A percentile compares a stretch with the other conserved stretches of the same genome.
These are phyloP conservation scores for Fusarium haematococcum DNA, from an alignment of 2,329 filamentous ascomycete genomes.

Conservation along the genomic window DNA sequence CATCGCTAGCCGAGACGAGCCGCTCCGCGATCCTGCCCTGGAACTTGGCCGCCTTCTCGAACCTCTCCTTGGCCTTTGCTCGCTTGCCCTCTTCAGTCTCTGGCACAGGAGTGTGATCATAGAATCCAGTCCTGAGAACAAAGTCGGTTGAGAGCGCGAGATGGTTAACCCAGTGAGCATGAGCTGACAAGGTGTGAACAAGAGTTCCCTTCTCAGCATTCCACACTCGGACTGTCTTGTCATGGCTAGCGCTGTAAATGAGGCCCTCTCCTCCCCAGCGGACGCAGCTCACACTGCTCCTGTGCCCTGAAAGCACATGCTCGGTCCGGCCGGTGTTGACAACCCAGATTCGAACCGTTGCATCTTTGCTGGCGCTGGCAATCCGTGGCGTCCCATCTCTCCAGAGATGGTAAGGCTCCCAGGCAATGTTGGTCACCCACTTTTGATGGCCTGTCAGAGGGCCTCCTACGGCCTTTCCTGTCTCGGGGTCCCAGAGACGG, in stretches of 20 bases:
- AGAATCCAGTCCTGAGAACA: slow-evolving; percentile 85
- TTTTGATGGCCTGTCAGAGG: slow-evolving; percentile 86
- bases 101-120: slow-evolving; percentile 82
- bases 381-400: slow-evolving; percentile 78
- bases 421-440: slow-evolving; percentile 88
- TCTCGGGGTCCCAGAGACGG: slow-evolving; percentile 88
- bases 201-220: slow-evolving; percentile 82
- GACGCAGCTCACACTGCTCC: slow-evolving; percentile 88
- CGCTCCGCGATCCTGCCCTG: slow-evolving; percentile 84
- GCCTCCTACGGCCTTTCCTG: slow-evolving; percentile 78
- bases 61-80: slow-evolving; percentile 81
- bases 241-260: slow-evolving; percentile 88
- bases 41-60: slow-evolving; percentile 84
- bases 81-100: slow-evolving; percentile 76
- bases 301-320: slow-evolving; percentile 88
- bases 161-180: slow-evolving; percentile 97
- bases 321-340: slow-evolving; percentile 83
- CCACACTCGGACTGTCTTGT: slow-evolving; percentile 95
- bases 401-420: slow-evolving; percentile 94
- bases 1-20: slow-evolving; percentile 90
- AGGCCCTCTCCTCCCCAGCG: slow-evolving; percentile 92
- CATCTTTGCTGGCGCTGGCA: slow-evolving; percentile 90
- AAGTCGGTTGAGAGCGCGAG: slow-evolving; percentile 94
- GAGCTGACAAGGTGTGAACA: slow-evolving; percentile 81
- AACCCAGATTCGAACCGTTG: slow-evolving; percentile 88